Conservation (phyloP, 371 early-diverging fungal species). For the Zychaea mexicana region DNA sequence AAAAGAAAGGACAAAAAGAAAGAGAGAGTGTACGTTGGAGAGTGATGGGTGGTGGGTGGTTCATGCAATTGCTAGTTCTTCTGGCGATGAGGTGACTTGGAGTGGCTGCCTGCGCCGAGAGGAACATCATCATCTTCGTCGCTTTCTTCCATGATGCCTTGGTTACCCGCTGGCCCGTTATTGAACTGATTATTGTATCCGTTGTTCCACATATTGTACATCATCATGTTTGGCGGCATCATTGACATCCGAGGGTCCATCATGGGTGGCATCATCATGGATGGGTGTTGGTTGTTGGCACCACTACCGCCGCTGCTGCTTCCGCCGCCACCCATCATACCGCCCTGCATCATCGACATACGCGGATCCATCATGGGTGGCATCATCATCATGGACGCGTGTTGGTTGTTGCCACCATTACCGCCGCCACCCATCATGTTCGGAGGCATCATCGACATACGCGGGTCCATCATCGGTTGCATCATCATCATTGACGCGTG, state of each 20-base stretch:
- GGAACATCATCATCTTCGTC: slow-evolving; percentile 44
- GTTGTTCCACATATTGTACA: slow-evolving; percentile 25
- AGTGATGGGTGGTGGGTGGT: background rate
- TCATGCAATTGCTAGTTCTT: background rate
- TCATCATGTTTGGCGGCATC: slow-evolving; percentile 26
- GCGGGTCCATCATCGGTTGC: slow-evolving; percentile 40
- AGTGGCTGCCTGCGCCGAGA: slow-evolving; percentile 11
- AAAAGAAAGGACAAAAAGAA: no score
- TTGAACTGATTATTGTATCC: slow-evolving; percentile 9
- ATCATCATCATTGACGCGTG: slow-evolving; percentile 23
- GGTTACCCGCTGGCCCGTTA: background rate
- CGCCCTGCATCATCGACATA: no score
- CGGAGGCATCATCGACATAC: slow-evolving; percentile 28
- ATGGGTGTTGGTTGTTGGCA: no score
- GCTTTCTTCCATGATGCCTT: slow-evolving; percentile 17
- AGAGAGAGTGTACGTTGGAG: no score
- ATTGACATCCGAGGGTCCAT: slow-evolving; percentile 35
- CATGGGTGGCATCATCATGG: slow-evolving; percentile 27
- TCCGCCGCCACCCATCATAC: no score
- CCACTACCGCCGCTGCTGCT: no score
- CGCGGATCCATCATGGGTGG: no score
- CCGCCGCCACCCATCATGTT: background rate
- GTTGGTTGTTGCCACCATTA: slow-evolving; percentile 5
- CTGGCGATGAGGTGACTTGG: slow-evolving; percentile 1
- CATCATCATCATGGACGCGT: slow-evolving; percentile 22